Conservation (phyloP, 306 rosid genomes). For the Bauhinia variegata region DNA sequence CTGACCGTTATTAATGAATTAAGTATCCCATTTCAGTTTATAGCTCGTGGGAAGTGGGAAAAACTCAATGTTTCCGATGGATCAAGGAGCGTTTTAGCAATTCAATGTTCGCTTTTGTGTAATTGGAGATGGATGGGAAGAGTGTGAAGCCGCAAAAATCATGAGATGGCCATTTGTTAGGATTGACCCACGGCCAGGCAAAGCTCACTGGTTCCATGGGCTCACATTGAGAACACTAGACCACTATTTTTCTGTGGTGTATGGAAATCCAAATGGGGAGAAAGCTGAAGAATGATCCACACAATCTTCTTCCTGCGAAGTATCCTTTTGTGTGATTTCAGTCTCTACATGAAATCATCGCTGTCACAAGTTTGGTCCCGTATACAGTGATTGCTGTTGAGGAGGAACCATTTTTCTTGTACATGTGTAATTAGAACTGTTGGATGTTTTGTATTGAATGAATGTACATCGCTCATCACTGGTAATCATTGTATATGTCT, state of each 20-base stretch:
- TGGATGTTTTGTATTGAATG: too few species aligned
- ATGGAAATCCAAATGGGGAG: constrained; percentile 56
- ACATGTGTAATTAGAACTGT: too few species aligned
- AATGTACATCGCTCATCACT: too few species aligned
- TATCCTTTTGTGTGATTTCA: constrained; percentile 32
- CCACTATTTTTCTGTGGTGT: constrained; percentile 77
- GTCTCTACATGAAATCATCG: constrained; percentile 34
- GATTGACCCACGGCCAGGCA: constrained; percentile 74
- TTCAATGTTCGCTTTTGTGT: constrained; percentile 79
- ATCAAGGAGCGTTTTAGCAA: constrained; percentile 70
- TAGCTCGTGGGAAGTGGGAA: constrained; percentile 92
- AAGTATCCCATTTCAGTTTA: constrained; percentile 58
- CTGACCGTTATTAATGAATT: neutral
- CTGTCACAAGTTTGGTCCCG: constrained; percentile 11
- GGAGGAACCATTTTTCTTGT: constrained; percentile 25
- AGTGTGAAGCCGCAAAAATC: constrained; percentile 77
- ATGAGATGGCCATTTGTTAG: constrained; percentile 88
- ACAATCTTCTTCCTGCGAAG: constrained; percentile 23
- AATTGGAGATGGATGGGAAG: constrained; percentile 95
- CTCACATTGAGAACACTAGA: constrained; percentile 70
- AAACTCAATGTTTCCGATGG: constrained; percentile 76
- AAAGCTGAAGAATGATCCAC: constrained; percentile 50
- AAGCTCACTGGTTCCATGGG: constrained; percentile 87
- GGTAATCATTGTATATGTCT: too few species aligned
- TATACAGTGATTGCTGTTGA: constrained; percentile 25